Evolutionary conservation across 495 filamentous ascomycete species (phyloP).

Genomic region (Neurospora tetrasperma): DNA sequence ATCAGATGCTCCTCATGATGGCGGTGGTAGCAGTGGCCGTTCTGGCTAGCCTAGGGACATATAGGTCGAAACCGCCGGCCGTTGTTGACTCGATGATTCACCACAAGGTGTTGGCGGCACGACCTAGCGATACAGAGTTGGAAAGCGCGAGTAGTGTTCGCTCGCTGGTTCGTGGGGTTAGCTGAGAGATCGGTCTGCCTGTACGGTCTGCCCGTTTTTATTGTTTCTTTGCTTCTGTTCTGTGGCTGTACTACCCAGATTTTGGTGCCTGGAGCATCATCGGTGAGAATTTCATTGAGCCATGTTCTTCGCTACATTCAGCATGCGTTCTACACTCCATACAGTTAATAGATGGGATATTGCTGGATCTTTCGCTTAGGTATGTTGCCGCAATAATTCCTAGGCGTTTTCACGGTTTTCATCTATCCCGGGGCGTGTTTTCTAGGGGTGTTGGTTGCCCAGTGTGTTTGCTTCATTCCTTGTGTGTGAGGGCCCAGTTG

Average conservation of each 20-base stretch:
- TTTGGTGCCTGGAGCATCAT: neutral
- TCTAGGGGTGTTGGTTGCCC: neutral
- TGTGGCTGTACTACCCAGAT: neutral
- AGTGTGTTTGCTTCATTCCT: neutral
- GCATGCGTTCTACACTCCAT: neutral
- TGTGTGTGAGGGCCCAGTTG: neutral
- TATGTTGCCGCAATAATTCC: neutral
- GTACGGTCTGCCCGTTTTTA: too few relatives aligned
- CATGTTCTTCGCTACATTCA: neutral
- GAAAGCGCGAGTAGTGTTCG: conserved; percentile 16
- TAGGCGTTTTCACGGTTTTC: neutral
- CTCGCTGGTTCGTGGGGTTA: conserved; percentile 2
- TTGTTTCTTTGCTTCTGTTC: neutral
- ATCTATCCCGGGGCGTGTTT: neutral
- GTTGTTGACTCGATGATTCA: conserved; percentile 14
- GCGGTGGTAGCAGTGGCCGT: conserved; percentile 19
- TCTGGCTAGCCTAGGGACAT: conserved; percentile 18
- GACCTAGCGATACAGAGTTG: conserved; percentile 16
- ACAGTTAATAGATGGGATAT: neutral
- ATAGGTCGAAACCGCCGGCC: conserved; percentile 7
- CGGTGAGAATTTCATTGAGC: neutral
- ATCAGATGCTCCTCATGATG: conserved; percentile 19
- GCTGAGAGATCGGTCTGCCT: neutral
- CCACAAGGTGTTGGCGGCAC: conserved; percentile 14
- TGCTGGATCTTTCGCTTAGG: neutral